A percentile compares a stretch with the other conserved stretches of the same genome.
phyloP scores from a whole-genome alignment of 352 stramenopile genomes.

The Elongisporangium senticosum region DNA sequence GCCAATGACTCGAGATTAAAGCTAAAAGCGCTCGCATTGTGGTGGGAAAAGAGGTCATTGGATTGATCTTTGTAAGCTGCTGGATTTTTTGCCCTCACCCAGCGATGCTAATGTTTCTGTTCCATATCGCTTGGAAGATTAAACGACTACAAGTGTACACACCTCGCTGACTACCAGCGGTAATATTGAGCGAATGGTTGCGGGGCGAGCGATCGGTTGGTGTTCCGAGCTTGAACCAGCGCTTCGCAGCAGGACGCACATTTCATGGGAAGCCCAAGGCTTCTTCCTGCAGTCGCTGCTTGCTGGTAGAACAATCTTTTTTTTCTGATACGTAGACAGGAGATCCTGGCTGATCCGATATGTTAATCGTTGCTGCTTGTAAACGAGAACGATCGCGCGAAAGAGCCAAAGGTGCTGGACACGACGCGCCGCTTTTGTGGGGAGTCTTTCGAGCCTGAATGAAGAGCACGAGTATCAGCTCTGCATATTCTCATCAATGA shows the following conservation, averaged over 20 bases:
- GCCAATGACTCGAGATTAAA: no score
- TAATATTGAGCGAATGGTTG: not conserved
- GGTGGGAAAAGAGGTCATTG: not conserved
- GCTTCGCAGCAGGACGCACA: not conserved
- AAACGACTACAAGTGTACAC: not conserved
- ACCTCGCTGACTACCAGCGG: not conserved
- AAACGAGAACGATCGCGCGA: slow-evolving; percentile 76
- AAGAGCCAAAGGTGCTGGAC: slow-evolving; percentile 73
- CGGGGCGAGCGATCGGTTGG: not conserved
- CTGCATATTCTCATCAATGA: not conserved
- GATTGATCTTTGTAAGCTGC: not conserved
- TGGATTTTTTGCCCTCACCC: not conserved
- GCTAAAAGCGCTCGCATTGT: not conserved
- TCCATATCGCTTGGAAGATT: not conserved
- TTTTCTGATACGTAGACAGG: not conserved
- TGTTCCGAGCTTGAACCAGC: not conserved
- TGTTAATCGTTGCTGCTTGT: not conserved
- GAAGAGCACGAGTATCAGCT: not conserved
- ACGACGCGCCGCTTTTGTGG: slow-evolving; percentile 72
- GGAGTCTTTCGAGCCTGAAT: slow-evolving; percentile 23
- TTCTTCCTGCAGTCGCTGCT: not conserved
- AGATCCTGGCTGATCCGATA: not conserved
- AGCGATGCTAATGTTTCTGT: not conserved
- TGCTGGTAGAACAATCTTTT: not conserved
- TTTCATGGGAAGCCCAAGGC: not conserved